Evolutionary conservation across 306 rosid species (phyloP).

Genomic region (Ceratonia siliqua): DNA sequence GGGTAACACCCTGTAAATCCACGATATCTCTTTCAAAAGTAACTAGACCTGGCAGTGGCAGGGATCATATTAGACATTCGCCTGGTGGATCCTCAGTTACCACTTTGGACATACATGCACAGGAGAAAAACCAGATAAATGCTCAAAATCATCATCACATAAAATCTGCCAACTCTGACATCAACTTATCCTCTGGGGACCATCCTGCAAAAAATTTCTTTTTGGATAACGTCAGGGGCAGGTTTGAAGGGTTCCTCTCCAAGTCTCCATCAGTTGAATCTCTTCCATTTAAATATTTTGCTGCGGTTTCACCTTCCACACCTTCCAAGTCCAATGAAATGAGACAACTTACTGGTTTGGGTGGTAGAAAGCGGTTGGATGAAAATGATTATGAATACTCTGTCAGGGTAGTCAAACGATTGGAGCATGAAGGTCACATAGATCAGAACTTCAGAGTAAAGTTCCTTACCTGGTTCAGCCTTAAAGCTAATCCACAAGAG

Average conservation of each 20-base stretch:
- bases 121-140: slow-evolving; percentile 30
- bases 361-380: slow-evolving; percentile 47
- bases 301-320: slow-evolving; percentile 64
- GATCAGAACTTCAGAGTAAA: slow-evolving; percentile 73
- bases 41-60: neutral
- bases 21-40: slow-evolving; percentile 11
- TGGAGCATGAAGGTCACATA: slow-evolving; percentile 73
- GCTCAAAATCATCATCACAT: slow-evolving; percentile 46
- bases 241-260: slow-evolving; percentile 44
- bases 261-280: slow-evolving; percentile 40
- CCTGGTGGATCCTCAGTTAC: slow-evolving; percentile 29
- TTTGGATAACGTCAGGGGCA: slow-evolving; percentile 37
- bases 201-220: slow-evolving; percentile 34
- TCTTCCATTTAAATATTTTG: slow-evolving; percentile 28
- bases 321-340: slow-evolving; percentile 58
- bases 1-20: slow-evolving; percentile 58
- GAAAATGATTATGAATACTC: slow-evolving; percentile 78
- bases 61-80: slow-evolving; percentile 24
- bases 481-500: slow-evolving; percentile 73
- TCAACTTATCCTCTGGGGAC: slow-evolving; percentile 41
- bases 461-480: slow-evolving; percentile 96
- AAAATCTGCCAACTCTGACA: slow-evolving; percentile 56
- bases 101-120: slow-evolving; percentile 29
- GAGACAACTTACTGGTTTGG: slow-evolving; percentile 37
- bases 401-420: slow-evolving; percentile 72